Base-by-base conservation (phyloP, 176 grass and related monocot genomes). In the Pontederia paniculata region DNA sequence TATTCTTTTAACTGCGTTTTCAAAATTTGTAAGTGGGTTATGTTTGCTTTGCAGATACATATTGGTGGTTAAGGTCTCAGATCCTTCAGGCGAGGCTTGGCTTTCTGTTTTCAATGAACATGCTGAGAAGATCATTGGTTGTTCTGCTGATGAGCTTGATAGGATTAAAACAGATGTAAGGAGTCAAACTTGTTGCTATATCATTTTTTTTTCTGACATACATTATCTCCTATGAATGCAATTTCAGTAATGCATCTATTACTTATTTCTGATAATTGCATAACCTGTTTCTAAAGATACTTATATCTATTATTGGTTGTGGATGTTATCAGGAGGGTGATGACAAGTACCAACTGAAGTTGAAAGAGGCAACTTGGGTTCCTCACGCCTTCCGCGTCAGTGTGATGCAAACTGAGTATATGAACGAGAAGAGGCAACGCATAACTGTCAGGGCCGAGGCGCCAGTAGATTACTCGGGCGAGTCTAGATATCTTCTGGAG, bases 71-170 rank as follows among this genome's bases (percentile, higher is more conserved):
- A 98, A 98, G 80, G 75, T 91, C 43, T 84, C 86, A 25, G 86
- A 98, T 59, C 93, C 80, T 17, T 80, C 86, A 47, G 93, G 86
- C 3, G 93, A 98, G 62, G 86, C 86, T 22, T 98, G 86, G 86
- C 23, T 98, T 54, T 98, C 86, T 2, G 75, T 84, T 23, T 98
- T 98, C 66, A 98, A 98, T 37, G 93, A 98, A 12, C 83, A 90
- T 15, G 86, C 93, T 41, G 93, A 98, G 72, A 87, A 71, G 58
- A 98, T 98, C 12, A 71, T 98, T 18, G 86, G 93, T 23, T 98
- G 83, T 74, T 88, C 75, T 5, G 93, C 93, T 1, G 93, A 91
- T 46, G 80, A 98, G 54, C 93, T 97, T 66, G 80, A 97, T 53
- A 77, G 77, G 44, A 79, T 97, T 46, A 90, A 51, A 69, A 81